phyloP scores from a whole-genome alignment of 345 rosid genomes.

The Linum usitatissimum region DNA sequence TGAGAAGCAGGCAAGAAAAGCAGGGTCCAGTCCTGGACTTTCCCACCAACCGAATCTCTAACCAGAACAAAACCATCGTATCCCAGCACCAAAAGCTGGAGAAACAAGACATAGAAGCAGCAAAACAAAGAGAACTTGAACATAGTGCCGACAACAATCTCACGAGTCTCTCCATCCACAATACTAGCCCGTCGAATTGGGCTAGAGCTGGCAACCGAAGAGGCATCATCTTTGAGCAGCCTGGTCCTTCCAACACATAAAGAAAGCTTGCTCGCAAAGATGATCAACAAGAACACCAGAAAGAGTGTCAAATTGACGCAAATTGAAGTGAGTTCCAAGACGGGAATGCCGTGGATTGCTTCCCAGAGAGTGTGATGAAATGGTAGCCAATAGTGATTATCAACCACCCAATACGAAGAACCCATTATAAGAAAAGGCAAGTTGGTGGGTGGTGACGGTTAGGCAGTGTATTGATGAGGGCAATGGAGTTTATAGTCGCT shows the following conservation, averaged over 20 bases:
- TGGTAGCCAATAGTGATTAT: slow-evolving; percentile 3
- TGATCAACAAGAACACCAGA: slow-evolving; percentile 46
- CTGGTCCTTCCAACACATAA: slow-evolving; percentile 52
- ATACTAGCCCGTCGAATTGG: slow-evolving; percentile 32
- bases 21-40: slow-evolving; percentile 45
- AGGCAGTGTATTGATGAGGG: not conserved
- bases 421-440: not conserved
- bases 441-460: not conserved
- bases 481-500: not conserved
- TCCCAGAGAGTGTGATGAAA: slow-evolving; percentile 15
- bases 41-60: slow-evolving; percentile 35
- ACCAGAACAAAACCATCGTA: slow-evolving; percentile 61
- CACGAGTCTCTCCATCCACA: slow-evolving; percentile 36
- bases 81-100: slow-evolving; percentile 60
- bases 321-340: slow-evolving; percentile 60
- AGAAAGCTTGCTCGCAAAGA: slow-evolving; percentile 55
- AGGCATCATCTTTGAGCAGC: slow-evolving; percentile 49
- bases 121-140: slow-evolving; percentile 56
- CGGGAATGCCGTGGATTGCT: slow-evolving; percentile 36
- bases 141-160: slow-evolving; percentile 35
- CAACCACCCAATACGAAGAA: not conserved
- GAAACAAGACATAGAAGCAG: slow-evolving; percentile 63
- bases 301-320: slow-evolving; percentile 59
- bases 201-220: slow-evolving; percentile 28
- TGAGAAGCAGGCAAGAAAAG: slow-evolving; percentile 56